Conservation (phyloP, 163 green algal species). For the Chlamydomonas reinhardtii region DNA sequence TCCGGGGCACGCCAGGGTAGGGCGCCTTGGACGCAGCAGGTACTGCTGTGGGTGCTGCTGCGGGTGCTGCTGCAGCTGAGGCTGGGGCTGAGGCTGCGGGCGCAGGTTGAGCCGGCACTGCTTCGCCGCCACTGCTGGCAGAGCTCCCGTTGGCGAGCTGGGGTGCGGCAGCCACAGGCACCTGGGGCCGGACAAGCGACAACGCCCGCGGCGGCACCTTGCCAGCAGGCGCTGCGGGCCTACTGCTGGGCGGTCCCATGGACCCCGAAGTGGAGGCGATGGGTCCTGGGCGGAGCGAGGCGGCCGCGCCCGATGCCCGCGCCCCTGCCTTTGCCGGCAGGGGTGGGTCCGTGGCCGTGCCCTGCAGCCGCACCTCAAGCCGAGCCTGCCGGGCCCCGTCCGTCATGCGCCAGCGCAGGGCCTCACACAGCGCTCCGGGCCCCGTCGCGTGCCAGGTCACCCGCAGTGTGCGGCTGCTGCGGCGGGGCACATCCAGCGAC, state of each 20-base stretch:
- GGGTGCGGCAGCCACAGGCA: background rate
- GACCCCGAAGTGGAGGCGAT: too few species aligned
- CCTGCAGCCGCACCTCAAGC: slow-evolving; percentile 29
- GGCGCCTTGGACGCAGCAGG: background rate
- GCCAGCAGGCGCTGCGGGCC: background rate
- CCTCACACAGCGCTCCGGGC: background rate
- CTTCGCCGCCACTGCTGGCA: background rate
- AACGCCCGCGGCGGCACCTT: slow-evolving; percentile 10
- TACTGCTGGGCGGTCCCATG: background rate
- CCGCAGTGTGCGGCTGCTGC: background rate
- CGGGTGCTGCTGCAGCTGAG: too few species aligned
- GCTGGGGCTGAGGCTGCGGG: too few species aligned
- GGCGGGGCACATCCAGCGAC: background rate
- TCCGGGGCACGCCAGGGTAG: background rate
- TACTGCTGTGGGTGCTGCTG: too few species aligned
- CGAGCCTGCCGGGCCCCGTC: slow-evolving; percentile 21
- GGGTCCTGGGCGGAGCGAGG: too few species aligned
- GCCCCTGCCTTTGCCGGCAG: background rate
- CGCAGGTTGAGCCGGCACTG: background rate
- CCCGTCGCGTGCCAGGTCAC: background rate
- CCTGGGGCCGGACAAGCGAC: background rate
- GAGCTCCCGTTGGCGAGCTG: too few species aligned
- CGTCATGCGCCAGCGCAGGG: slow-evolving; percentile 32
- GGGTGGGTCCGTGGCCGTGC: background rate
- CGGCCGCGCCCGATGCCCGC: too few species aligned